Conservation (phyloP, 140 eudicot genomes). For the Stevia rebaudiana region DNA sequence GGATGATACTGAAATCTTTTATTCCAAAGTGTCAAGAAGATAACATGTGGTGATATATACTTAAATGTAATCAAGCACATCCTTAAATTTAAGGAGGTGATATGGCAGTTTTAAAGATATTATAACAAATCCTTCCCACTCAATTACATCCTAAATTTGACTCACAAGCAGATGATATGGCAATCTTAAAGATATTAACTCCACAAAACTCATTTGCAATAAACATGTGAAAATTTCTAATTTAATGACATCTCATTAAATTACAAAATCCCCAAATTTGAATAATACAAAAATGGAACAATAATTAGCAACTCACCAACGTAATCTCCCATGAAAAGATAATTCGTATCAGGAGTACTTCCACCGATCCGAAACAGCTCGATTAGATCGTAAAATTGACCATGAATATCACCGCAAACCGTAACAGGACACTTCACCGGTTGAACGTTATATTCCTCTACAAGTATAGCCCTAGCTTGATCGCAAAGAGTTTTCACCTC, state of each 20-base stretch:
- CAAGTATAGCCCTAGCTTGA: constrained; percentile 57
- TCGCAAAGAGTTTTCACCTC: constrained; percentile 59
- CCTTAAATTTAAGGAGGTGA: too few species aligned
- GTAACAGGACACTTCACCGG: constrained; percentile 77
- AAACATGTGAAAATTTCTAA: background rate
- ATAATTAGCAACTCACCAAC: constrained; percentile 44
- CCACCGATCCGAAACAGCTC: too few species aligned
- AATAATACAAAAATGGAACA: background rate
- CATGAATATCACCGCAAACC: too few species aligned
- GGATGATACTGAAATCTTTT: background rate
- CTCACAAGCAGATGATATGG: background rate
- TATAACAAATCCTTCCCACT: too few species aligned
- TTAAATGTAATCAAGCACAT: too few species aligned
- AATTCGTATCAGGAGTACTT: constrained; percentile 63
- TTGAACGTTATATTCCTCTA: constrained; percentile 71
- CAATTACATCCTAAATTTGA: background rate
- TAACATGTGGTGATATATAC: background rate
- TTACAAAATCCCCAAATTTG: constrained; percentile 15
- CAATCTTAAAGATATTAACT: too few species aligned
- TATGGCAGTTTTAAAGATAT: too few species aligned
- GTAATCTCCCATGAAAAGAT: constrained; percentile 69
- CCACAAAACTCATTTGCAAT: background rate
- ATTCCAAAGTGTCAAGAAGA: constrained; percentile 6
- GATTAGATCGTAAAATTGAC: too few species aligned
- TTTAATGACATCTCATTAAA: background rate